Conservation (phyloP, 805 yeast genomes). For the Saccharomyces kudriavzevii region DNA sequence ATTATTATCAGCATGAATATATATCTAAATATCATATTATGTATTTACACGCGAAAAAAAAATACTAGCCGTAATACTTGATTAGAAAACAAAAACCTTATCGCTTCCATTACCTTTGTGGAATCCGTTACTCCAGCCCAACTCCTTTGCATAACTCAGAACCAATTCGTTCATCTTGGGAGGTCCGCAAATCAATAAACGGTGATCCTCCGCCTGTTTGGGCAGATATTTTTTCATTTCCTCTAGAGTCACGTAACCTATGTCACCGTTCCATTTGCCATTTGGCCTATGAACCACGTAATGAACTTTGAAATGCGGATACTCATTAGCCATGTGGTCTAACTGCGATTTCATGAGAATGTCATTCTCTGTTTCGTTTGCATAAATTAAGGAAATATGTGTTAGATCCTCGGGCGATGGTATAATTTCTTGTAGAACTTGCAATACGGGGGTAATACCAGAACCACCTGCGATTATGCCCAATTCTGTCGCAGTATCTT, state of each 20-base stretch:
- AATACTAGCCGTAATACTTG: not conserved
- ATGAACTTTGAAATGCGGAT: constrained; percentile 55
- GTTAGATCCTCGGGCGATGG: constrained; percentile 63
- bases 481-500: constrained; percentile 53
- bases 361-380: constrained; percentile 71
- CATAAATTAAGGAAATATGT: constrained; percentile 53
- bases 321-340: constrained; percentile 56
- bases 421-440: constrained; percentile 61
- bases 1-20: not conserved
- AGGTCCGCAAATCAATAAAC: constrained; percentile 70
- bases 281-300: constrained; percentile 51
- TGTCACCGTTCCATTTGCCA: constrained; percentile 46
- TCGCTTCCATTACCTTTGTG: constrained; percentile 41
- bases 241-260: constrained; percentile 56
- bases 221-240: constrained; percentile 50
- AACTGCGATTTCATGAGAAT: constrained; percentile 63
- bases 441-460: constrained; percentile 85
- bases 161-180: constrained; percentile 54
- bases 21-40: not conserved
- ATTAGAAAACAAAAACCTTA: constrained; percentile 49
- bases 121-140: constrained; percentile 51
- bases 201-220: constrained; percentile 36
- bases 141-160: constrained; percentile 41
- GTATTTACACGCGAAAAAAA: not conserved
- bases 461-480: constrained; percentile 79